phyloP scores from a whole-genome alignment of 140 eudicot genomes.

The Ambrosia hybrid region DNA sequence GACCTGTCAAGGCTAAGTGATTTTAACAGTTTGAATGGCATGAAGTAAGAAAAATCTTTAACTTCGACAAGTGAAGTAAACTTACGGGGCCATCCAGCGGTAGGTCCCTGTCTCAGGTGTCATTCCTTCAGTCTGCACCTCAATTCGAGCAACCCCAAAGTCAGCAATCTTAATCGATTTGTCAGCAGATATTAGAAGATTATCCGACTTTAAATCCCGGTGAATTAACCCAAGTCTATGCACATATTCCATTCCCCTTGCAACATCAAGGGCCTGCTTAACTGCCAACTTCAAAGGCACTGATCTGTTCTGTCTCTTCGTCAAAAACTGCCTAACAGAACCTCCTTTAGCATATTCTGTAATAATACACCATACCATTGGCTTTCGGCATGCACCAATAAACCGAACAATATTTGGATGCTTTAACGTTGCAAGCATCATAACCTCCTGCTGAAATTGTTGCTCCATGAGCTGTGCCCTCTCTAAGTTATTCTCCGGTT shows the following conservation, averaged over 20 bases:
- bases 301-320: slow-evolving; percentile 58
- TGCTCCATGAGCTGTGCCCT: slow-evolving; percentile 75
- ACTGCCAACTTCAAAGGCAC: slow-evolving; percentile 79
- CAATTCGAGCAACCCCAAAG: neutral
- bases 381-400: slow-evolving; percentile 80
- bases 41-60: no score
- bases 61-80: slow-evolving; percentile 9
- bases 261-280: slow-evolving; percentile 45
- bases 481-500: slow-evolving; percentile 66
- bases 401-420: slow-evolving; percentile 83
- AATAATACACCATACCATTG: slow-evolving; percentile 93
- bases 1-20: no score
- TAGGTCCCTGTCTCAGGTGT: slow-evolving; percentile 66
- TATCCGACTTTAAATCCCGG: neutral
- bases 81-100: slow-evolving; percentile 99
- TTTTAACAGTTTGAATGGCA: no score
- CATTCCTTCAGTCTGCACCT: neutral
- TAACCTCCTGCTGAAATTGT: slow-evolving; percentile 75
- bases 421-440: slow-evolving; percentile 73
- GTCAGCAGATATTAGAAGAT: neutral
- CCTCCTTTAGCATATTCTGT: slow-evolving; percentile 94
- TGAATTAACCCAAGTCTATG: neutral
- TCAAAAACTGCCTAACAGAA: slow-evolving; percentile 73
- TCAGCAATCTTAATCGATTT: neutral
- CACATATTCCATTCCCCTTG: no score